Percentiles rank a stretch among this genome's conserved stretches.
These are phyloP conservation scores for Porogramme epimiltina DNA, from an alignment of 1,284 basidiomycete genomes.

Conservation along the genomic window DNA sequence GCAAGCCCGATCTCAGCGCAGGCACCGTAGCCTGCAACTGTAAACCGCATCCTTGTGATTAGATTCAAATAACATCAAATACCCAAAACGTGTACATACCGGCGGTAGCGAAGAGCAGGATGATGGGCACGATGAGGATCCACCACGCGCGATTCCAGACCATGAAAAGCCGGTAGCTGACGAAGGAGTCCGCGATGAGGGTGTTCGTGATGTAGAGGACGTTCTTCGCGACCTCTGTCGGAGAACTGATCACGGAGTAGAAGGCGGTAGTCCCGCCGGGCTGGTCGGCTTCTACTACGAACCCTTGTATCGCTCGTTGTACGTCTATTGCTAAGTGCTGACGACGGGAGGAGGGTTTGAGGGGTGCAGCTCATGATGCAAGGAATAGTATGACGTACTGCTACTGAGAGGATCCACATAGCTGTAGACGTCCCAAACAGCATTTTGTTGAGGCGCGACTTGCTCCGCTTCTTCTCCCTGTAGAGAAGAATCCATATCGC, in stretches of 20 bases:
- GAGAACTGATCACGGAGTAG: slow-evolving; percentile 14
- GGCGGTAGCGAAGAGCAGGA: slow-evolving; percentile 15
- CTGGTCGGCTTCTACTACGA: slow-evolving; percentile 13
- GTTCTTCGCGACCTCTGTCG: slow-evolving; percentile 21
- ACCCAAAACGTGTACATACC: slow-evolving; percentile 1
- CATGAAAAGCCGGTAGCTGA: slow-evolving; percentile 18
- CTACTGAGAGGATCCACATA: slow-evolving; percentile 19
- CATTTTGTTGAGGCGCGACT: slow-evolving; percentile 16
- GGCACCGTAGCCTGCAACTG: slow-evolving; percentile 20
- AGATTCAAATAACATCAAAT: too few species aligned
- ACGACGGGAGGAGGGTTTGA: background rate
- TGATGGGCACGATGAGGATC: slow-evolving; percentile 12
- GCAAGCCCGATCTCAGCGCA: slow-evolving; percentile 18
- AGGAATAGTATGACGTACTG: slow-evolving; percentile 11
- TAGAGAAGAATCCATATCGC: slow-evolving; percentile 23
- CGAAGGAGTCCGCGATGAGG: slow-evolving; percentile 20
- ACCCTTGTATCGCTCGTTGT: slow-evolving; percentile 12
- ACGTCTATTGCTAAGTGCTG: slow-evolving; percentile 20
- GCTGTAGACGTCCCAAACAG: slow-evolving; percentile 19
- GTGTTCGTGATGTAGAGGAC: slow-evolving; percentile 23
- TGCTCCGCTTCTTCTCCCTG: slow-evolving; percentile 18
- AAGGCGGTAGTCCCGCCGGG: slow-evolving; percentile 9
- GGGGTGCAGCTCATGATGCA: too few species aligned
- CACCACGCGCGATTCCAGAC: slow-evolving; percentile 18
- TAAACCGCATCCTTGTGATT: too few species aligned